phyloP scores from a whole-genome alignment of 1,284 basidiomycete species.

The Ceratobasidium papillatum region DNA sequence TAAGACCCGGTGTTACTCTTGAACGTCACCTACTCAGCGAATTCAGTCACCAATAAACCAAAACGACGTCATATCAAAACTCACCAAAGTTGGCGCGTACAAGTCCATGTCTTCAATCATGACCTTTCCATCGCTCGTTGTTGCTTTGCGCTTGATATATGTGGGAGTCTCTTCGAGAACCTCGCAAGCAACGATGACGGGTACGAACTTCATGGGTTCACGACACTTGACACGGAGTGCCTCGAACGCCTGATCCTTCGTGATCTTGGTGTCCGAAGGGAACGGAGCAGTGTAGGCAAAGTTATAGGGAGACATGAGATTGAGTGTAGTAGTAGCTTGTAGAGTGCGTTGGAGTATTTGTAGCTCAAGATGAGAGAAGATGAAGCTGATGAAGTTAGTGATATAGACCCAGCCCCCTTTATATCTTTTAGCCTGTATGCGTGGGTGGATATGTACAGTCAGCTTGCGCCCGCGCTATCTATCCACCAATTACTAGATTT shows the following conservation, averaged over 20 bases:
- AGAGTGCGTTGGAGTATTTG: background rate
- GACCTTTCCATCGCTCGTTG: background rate
- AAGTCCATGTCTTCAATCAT: constrained; percentile 30
- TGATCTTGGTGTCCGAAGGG: constrained; percentile 34
- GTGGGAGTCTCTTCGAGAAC: constrained; percentile 32
- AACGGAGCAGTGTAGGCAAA: constrained; percentile 34
- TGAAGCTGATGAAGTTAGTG: background rate
- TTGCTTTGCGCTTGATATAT: constrained; percentile 26
- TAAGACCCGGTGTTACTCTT: background rate
- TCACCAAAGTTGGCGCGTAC: constrained; percentile 21
- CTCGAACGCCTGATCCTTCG: constrained; percentile 28
- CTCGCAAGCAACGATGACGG: constrained; percentile 18
- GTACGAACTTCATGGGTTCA: constrained; percentile 18
- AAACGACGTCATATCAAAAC: background rate
- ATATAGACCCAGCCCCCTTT: background rate
- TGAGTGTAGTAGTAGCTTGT: background rate
- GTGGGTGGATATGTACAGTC: background rate
- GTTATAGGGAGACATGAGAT: constrained; percentile 23
- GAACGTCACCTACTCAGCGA: constrained; percentile 16
- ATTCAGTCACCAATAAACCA: background rate
- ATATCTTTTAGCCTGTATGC: background rate
- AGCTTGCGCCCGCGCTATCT: background rate
- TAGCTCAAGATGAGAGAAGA: background rate
- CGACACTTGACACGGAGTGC: constrained; percentile 33
- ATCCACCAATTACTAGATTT: background rate